These are phyloP conservation scores for Aspergillus quadricinctus DNA, from an alignment of 2,329 filamentous ascomycete genomes.

Conservation along the genomic window DNA sequence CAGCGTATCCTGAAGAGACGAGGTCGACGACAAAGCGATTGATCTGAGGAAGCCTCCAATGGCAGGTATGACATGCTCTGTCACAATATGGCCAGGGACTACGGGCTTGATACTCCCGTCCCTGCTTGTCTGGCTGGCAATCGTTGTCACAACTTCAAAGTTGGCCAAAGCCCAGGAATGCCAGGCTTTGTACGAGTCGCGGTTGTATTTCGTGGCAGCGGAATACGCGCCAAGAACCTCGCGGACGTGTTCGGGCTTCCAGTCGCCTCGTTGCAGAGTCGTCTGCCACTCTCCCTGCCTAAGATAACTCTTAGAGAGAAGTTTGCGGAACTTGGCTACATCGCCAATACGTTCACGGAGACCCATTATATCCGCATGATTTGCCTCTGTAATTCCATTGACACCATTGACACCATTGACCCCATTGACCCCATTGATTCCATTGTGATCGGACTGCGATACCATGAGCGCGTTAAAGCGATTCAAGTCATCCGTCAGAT, in stretches of 20 bases:
- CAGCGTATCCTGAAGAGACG: slow-evolving; percentile 91
- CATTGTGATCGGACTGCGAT: slow-evolving; percentile 35
- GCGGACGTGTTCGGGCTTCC: slow-evolving; percentile 79
- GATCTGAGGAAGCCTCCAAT: slow-evolving; percentile 97
- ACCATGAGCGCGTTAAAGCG: slow-evolving; percentile 40
- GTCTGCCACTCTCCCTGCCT: slow-evolving; percentile 97
- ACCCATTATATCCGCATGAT: slow-evolving; percentile 34
- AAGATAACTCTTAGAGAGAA: slow-evolving; percentile 92
- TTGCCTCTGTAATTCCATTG: slow-evolving; percentile 44
- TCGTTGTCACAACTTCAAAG: slow-evolving; percentile 90
- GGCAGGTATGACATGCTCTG: slow-evolving; percentile 88
- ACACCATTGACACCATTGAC: too few relatives aligned
- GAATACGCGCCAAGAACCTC: slow-evolving; percentile 90
- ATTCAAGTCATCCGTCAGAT: slow-evolving; percentile 56
- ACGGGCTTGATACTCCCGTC: slow-evolving; percentile 44
- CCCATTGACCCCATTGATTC: slow-evolving; percentile 49
- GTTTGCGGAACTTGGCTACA: slow-evolving; percentile 56
- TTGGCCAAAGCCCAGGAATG: slow-evolving; percentile 98
- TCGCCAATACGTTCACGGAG: slow-evolving; percentile 43
- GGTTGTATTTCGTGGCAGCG: slow-evolving; percentile 88
- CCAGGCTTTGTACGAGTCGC: slow-evolving; percentile 98
- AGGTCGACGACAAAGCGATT: slow-evolving; percentile 84
- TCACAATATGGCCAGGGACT: slow-evolving; percentile 64
- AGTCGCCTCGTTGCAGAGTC: slow-evolving; percentile 76
- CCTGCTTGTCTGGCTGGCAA: slow-evolving; percentile 63